phyloP scores from a whole-genome alignment of 208 protist genomes.

The Wallacemonas rigidus region DNA sequence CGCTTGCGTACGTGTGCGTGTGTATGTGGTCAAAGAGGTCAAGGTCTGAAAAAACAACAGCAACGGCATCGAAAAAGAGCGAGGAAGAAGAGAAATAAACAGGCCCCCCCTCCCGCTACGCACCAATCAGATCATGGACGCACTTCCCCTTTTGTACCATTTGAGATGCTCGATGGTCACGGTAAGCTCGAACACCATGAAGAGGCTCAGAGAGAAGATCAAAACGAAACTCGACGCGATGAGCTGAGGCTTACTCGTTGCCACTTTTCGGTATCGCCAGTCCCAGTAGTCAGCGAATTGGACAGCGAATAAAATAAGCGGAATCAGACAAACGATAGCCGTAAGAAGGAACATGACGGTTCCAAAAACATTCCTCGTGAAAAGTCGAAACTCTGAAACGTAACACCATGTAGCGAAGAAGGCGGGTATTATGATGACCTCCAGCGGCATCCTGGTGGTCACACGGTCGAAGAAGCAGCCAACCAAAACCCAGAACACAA shows the following conservation, averaged over 20 bases:
- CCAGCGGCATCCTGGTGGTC: background rate
- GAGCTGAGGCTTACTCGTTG: background rate
- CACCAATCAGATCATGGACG: too few relatives aligned
- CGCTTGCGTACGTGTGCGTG: background rate
- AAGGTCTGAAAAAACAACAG: background rate
- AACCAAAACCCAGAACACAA: background rate
- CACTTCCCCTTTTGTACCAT: too few relatives aligned
- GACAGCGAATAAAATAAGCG: background rate
- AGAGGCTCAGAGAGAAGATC: background rate
- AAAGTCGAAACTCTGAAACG: background rate
- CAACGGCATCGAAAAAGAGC: background rate
- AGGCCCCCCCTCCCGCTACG: too few relatives aligned
- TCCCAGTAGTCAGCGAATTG: conserved; percentile 1
- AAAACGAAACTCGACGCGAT: background rate
- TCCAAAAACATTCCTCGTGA: too few relatives aligned
- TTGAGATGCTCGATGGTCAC: too few relatives aligned
- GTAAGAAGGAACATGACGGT: background rate
- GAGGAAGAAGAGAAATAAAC: background rate
- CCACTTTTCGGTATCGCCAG: background rate
- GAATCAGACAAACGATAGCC: background rate
- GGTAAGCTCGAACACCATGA: too few relatives aligned
- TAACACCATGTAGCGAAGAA: background rate
- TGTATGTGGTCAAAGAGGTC: background rate
- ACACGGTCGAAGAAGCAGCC: conserved; percentile 3
- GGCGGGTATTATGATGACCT: background rate